Base-by-base conservation (phyloP, 306 rosid genomes). In the Arachis hypogaea region DNA sequence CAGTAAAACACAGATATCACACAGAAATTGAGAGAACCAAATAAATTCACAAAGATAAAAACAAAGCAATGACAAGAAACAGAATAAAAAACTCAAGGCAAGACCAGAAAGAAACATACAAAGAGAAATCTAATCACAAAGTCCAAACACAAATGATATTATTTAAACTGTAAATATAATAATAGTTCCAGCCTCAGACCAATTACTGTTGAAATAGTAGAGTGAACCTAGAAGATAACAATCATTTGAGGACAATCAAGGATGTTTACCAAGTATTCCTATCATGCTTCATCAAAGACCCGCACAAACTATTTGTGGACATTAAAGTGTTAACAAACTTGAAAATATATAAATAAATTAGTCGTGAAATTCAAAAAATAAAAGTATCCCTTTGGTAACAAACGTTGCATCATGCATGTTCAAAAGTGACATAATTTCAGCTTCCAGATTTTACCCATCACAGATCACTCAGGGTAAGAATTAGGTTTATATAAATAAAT, bases 71-170 rank as follows among this genome's bases (percentile, higher is more conserved):
- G 30, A 68, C 67, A 70, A 72, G 59, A 77, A 82, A 57, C 36
- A 57, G 52, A 77, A 41, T 59, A 12, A 62, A 62, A 56, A 63
- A 45, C 8, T 45, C 18, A 44, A 66, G 11, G 46, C 42, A 81
- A 59, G 71, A 54, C 22, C 59, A 18, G 33, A 43, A 50, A 33
- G 38, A 57, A 56, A 57, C 36, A 57, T 68, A 67, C 57, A 71
- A 72, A 68, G 9, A 50, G 50, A 38, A 18, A 72, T 62, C 64
- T 50, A 33, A 63, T 45, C 40, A 67, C 75, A 59, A 71, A 55
- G 8, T 30, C 45, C 41, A 55, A 68, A 73, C 70, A 72, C 22
- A 56, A 68, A 73, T 8, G 18, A 57, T 40, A 29, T 29, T 38
- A 49, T 72, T 9, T 28, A 44, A 74, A 79, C 46, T 72, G 14